Conservation (phyloP, 768 basidiomycete species). For the Psilocybe cubensis region DNA sequence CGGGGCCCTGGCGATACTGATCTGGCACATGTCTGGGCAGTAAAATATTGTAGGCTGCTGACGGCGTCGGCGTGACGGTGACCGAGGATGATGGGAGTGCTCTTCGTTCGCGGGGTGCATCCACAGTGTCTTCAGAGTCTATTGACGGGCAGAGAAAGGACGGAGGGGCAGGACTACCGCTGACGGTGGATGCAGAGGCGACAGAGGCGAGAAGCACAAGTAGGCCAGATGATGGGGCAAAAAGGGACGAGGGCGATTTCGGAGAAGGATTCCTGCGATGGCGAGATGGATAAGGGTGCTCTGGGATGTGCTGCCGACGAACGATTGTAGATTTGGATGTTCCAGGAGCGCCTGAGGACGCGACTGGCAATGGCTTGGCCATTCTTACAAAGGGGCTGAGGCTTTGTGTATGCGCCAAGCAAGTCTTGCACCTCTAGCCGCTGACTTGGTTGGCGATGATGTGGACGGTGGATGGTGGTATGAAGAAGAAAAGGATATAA, state of each 20-base stretch:
- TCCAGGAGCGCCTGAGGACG: constrained; percentile 27
- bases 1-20: constrained; percentile 52
- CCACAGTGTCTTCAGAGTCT: constrained; percentile 18
- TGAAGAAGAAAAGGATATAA: neutral
- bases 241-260: constrained; percentile 13
- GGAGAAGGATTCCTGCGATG: constrained; percentile 26
- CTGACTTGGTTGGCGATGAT: constrained; percentile 3
- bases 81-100: constrained; percentile 12
- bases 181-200: constrained; percentile 47
- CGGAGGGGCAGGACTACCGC: constrained; percentile 58
- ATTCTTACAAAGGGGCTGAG: constrained; percentile 41
- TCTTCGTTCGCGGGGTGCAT: constrained; percentile 2
- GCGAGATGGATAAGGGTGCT: constrained; percentile 13
- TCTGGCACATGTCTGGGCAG: constrained; percentile 47
- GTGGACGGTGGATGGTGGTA: constrained; percentile 1
- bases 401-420: constrained; percentile 39
- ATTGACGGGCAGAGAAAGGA: constrained; percentile 64
- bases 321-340: constrained; percentile 22
- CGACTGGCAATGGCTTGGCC: constrained; percentile 56
- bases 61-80: constrained; percentile 11
- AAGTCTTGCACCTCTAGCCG: constrained; percentile 32
- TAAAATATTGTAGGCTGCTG: constrained; percentile 8
- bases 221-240: constrained; percentile 50
- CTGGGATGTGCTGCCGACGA: constrained; percentile 4
- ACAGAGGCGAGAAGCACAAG: constrained; percentile 62